Base-by-base conservation (phyloP, 768 basidiomycete species). In the Boletus pseudo-olivaceus region DNA sequence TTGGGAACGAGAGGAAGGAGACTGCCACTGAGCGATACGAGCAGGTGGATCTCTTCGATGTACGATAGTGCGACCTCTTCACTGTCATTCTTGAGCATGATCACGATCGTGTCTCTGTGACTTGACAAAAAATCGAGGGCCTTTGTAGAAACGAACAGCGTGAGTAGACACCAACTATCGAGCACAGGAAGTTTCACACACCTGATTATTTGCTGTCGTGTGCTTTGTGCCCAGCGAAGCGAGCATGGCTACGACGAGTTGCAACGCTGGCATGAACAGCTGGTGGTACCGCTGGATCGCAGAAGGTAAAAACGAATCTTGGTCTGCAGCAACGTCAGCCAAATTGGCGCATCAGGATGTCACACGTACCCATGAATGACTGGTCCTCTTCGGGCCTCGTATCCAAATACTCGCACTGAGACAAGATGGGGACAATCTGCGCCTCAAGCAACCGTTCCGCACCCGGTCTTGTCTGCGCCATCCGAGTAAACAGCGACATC, bases 241-340 rank as follows among this genome's bases (percentile, higher is more conserved):
- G 30, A 96, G 72, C 51, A 92, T 81, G 8, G 83, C 86, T 51
- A 85, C 80, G 12, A 90, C 78, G 19, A 97, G 78, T 67, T 97
- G 93, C 39, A 98, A 67, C 5, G 88, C 85, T 0, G 93, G 94
- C 73, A 93, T 82, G 61, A 97, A 79, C 1, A 97, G 71, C 63
- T 97, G 94, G 62, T 97, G 93, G 67, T 97, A 94, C 34, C 96
- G 83, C 51, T 90, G 86, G 19, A 93, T 81, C 1, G 90, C 90
- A 0, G 89, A 87, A 5, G 93, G 93, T 11, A 95, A 76, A 77
- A 95, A 94, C n/a, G 84, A 82, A 60, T 92, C 87, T 38, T 83
- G 81, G 61, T 93, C 93, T 94, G 60, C 12, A 6, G 23, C 41
- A 14, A 4, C 26, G 17, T 58, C 44, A 49, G 40, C 57, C 38